A percentile compares a stretch with the other conserved stretches of the same genome.
These are phyloP conservation scores for Lecanicillium sp. DNA, from an alignment of 2,329 filamentous ascomycete genomes.

Conservation along the genomic window DNA sequence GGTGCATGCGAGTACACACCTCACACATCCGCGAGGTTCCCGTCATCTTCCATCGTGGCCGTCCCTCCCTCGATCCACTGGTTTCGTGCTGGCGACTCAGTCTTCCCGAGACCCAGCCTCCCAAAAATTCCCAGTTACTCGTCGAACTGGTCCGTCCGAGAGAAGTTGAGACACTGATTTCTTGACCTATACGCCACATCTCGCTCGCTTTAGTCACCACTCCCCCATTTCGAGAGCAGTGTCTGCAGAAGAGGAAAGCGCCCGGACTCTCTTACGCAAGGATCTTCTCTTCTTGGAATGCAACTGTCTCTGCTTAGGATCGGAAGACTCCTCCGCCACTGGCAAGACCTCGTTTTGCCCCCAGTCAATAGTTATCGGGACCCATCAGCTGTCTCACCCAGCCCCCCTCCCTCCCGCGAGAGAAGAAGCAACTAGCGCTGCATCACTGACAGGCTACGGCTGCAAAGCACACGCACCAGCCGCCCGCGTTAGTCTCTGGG, in stretches of 20 bases:
- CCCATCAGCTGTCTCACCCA: conserved; percentile 27
- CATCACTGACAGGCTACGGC: conserved; percentile 22
- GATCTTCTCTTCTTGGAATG: conserved; percentile 28
- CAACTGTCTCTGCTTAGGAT: conserved; percentile 28
- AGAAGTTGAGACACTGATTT: conserved; percentile 6
- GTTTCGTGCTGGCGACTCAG: too few species aligned
- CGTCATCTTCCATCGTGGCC: too few species aligned
- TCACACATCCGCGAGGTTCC: too few species aligned
- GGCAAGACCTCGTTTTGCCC: conserved; percentile 21
- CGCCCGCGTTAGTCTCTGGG: conserved; percentile 21
- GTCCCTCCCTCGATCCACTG: too few species aligned
- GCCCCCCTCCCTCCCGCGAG: conserved; percentile 19
- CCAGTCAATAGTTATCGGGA: conserved; percentile 22
- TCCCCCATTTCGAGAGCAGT: conserved; percentile 6
- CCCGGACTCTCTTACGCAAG: conserved; percentile 2
- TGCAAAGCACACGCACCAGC: conserved; percentile 23
- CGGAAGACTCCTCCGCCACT: conserved; percentile 24
- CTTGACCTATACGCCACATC: conserved; percentile 5
- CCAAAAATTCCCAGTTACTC: neutral
- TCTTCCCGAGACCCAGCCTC: conserved; percentile 1
- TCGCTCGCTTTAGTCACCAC: conserved; percentile 7
- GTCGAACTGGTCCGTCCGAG: conserved; percentile 5
- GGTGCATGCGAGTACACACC: neutral
- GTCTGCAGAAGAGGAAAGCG: conserved; percentile 9
- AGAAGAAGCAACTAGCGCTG: conserved; percentile 25